phyloP scores from a whole-genome alignment of 495 filamentous ascomycete species.

The Cladorrhinum samala region DNA sequence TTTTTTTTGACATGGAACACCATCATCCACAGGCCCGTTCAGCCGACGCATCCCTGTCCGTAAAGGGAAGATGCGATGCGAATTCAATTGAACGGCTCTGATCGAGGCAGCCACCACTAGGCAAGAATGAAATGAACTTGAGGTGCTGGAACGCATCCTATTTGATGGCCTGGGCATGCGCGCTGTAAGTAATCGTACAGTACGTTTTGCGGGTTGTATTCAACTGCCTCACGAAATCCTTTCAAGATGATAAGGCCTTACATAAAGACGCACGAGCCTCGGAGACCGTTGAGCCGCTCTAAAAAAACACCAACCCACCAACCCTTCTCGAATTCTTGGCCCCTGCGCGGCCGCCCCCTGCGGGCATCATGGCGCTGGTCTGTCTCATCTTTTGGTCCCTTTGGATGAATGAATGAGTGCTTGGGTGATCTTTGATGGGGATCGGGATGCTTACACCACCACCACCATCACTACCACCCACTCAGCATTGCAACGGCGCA shows the following conservation, averaged over 20 bases:
- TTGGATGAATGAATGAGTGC: too few relatives aligned
- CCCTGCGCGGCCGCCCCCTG: too few relatives aligned
- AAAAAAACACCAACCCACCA: not conserved
- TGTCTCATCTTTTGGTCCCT: too few relatives aligned
- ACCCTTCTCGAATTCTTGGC: slow-evolving; percentile 6
- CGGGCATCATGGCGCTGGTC: not conserved
- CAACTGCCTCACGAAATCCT: too few relatives aligned
- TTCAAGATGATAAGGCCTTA: too few relatives aligned
- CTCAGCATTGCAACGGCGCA: not conserved
- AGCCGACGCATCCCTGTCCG: slow-evolving; percentile 6
- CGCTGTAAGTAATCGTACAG: not conserved
- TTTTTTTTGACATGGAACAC: too few relatives aligned
- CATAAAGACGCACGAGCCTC: not conserved
- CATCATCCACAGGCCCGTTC: slow-evolving; percentile 16
- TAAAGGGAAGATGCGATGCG: not conserved
- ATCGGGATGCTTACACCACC: too few relatives aligned
- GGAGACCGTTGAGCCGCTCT: not conserved
- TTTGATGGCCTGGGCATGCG: not conserved
- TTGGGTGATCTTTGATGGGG: too few relatives aligned
- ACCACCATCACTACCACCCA: slow-evolving; percentile 1
- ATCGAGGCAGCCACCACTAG: too few relatives aligned
- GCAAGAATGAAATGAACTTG: not conserved
- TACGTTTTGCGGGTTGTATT: not conserved
- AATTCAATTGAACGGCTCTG: too few relatives aligned
- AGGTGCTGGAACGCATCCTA: not conserved